Base-by-base conservation (phyloP, 345 rosid species). In the Fremontodendron californicum region DNA sequence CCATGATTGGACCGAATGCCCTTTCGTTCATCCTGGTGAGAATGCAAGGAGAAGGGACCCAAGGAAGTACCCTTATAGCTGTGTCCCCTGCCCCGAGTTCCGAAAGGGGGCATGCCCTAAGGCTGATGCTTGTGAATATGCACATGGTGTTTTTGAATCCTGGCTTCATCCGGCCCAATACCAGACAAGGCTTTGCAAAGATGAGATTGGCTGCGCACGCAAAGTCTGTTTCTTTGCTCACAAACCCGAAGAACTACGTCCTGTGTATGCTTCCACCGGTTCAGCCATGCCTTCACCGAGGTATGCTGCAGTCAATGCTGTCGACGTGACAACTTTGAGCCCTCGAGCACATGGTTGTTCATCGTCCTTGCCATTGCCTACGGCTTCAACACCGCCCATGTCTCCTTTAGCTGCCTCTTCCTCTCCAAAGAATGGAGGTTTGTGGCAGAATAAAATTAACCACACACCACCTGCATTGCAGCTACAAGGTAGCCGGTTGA, bases 171-270 rank as follows among this genome's bases (percentile, higher is more conserved):
- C 99, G 35, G 97, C 98, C 0, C 98, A 96, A 78, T 95, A 95
- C 74, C 81, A 94, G 66, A 95, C 99, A n/a, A 74, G 99, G 77
- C 94, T 95, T 66, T 95, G 99, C 89, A 95, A 95, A 88, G 98
- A 95, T 21, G 99, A 95, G 84, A 89, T 86, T 0, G 94, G 96
- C 31, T 95, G 99, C 58, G 54, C 88, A 0, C 87, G 99, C 49
- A 93, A 94, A 87, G 99, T 95, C 0, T 95, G 99, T 78, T 95
- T 95, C 93, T 95, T 95, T 64, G 99, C 99, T 54, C 99, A 95
- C 82, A 91, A 82, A 81, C 88, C 81, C 0, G 97, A 95, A 23
- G 99, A 95, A 79, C 66, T 95, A 69, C 90, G 98, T 27, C 98
- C 99, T 2, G 97, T 95, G n/a, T 88, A 90, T 82, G 94, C 94